Conservation (phyloP, 495 filamentous ascomycete genomes). For the Neurospora sp. region DNA sequence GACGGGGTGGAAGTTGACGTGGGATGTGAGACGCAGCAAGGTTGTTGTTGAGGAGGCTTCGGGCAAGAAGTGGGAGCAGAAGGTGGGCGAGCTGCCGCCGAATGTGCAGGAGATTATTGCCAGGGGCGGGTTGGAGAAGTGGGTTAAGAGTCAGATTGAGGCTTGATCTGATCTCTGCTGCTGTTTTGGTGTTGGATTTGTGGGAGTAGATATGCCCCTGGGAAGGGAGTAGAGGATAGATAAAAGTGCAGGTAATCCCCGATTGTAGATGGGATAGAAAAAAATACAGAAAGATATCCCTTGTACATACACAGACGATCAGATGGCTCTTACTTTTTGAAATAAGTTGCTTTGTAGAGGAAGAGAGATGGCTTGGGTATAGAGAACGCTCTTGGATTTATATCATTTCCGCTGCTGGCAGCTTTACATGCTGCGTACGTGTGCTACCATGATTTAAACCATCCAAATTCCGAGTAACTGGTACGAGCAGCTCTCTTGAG, state of each 20-base stretch:
- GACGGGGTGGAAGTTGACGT: constrained; percentile 80
- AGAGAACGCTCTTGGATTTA: no score
- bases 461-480: no score
- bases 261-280: not conserved
- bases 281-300: not conserved
- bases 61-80: constrained; percentile 56
- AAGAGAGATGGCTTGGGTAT: no score
- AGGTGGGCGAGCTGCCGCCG: constrained; percentile 74
- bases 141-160: constrained; percentile 62
- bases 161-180: not conserved
- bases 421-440: no score
- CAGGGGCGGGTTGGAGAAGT: constrained; percentile 67
- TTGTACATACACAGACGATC: not conserved
- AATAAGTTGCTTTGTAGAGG: no score
- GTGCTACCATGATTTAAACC: no score
- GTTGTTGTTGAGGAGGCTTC: constrained; percentile 57
- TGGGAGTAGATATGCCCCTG: not conserved
- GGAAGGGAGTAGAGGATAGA: not conserved
- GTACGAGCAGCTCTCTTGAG: not conserved
- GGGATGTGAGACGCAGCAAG: constrained; percentile 68
- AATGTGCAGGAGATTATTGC: constrained; percentile 90
- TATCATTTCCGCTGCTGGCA: no score
- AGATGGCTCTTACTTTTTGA: no score
- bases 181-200: not conserved
- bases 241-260: not conserved